Evolutionary conservation across 2,329 filamentous ascomycete genomes (phyloP).

Genomic region (Ophiostoma novo-ulmi): DNA sequence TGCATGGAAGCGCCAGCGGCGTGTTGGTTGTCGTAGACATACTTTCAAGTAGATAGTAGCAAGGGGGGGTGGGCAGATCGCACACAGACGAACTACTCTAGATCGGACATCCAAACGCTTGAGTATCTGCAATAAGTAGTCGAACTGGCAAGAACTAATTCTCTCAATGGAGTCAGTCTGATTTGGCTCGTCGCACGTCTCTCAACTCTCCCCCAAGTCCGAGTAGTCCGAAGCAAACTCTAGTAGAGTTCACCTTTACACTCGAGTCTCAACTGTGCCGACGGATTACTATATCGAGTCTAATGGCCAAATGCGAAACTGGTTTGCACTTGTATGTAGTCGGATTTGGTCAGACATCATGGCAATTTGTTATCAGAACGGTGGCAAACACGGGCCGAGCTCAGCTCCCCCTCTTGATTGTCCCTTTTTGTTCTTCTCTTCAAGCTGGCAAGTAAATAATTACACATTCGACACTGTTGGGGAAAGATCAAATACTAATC

Average conservation of each 20-base stretch:
- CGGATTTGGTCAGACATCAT: neutral
- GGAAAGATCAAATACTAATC: neutral
- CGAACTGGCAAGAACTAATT: no score
- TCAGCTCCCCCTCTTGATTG: neutral
- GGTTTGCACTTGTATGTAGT: neutral
- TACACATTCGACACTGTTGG: no score
- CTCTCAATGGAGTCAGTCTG: no score
- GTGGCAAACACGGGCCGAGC: constrained; percentile 5
- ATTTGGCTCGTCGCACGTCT: neutral
- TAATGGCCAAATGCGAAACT: neutral
- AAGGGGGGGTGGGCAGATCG: neutral
- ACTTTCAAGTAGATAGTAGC: neutral
- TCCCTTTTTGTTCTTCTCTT: neutral
- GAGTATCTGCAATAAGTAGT: no score
- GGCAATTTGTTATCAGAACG: neutral
- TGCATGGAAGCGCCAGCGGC: neutral
- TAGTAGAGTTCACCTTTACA: neutral
- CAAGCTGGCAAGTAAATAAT: no score
- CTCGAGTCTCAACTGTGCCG: neutral
- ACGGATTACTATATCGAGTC: neutral
- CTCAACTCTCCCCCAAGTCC: neutral
- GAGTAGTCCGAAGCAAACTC: neutral
- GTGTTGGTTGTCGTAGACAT: neutral
- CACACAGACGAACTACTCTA: neutral
- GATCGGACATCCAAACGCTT: neutral